Evolutionary conservation across 2,329 filamentous ascomycete genomes (phyloP).

Genomic region (Magnaporthiopsis poae): DNA sequence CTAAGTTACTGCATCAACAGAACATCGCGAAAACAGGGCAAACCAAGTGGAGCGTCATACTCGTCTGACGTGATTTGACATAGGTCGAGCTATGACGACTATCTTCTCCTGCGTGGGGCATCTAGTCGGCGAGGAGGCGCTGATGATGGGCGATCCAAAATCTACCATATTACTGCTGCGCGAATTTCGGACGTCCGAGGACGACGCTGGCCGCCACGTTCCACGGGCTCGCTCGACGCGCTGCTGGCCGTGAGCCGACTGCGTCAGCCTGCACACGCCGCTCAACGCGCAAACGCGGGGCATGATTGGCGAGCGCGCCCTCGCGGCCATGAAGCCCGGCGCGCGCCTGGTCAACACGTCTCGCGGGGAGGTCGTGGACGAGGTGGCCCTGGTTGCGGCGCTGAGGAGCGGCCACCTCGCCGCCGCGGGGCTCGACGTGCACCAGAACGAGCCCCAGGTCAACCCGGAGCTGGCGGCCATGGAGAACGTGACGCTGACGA

Average conservation of each 20-base stretch:
- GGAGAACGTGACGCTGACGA: slow-evolving; percentile 44
- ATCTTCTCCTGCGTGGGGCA: too few relatives aligned
- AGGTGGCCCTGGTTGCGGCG: slow-evolving; percentile 51
- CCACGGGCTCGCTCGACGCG: slow-evolving; percentile 32
- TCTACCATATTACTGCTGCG: too few relatives aligned
- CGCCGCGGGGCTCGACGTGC: slow-evolving; percentile 54
- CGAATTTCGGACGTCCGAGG: slow-evolving; percentile 24
- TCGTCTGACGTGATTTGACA: too few relatives aligned
- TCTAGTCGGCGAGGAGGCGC: too few relatives aligned
- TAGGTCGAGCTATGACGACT: too few relatives aligned
- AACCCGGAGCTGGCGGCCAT: slow-evolving; percentile 30
- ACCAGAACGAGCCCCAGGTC: slow-evolving; percentile 49
- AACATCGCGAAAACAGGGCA: too few relatives aligned
- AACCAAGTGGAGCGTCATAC: too few relatives aligned
- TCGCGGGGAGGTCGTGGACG: slow-evolving; percentile 54
- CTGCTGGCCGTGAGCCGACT: slow-evolving; percentile 46
- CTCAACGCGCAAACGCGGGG: slow-evolving; percentile 28
- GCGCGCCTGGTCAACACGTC: slow-evolving; percentile 57
- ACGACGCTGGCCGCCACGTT: slow-evolving; percentile 35
- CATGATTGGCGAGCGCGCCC: slow-evolving; percentile 37
- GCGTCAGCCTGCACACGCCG: slow-evolving; percentile 51
- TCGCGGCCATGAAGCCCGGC: slow-evolving; percentile 43
- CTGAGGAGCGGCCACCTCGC: slow-evolving; percentile 41
- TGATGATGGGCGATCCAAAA: too few relatives aligned
- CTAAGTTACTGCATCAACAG: too few relatives aligned